Evolutionary conservation across 192 early-diverging fungal genomes (phyloP).

Genomic region (Irineochytrium annulatum): DNA sequence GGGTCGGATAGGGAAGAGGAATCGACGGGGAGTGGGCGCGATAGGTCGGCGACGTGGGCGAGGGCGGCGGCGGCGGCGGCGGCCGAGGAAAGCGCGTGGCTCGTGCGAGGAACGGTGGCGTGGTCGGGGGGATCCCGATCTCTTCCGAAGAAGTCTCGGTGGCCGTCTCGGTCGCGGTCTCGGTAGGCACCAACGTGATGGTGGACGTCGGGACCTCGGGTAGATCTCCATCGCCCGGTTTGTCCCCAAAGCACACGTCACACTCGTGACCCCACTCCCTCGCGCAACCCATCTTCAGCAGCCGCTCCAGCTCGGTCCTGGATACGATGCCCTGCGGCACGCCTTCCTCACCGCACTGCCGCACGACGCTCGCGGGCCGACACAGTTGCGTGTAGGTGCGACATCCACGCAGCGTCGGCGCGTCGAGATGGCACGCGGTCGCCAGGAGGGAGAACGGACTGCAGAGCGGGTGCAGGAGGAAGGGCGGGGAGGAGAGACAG

Average conservation of each 20-base stretch:
- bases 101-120: no score
- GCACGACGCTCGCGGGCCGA: conserved; percentile 10
- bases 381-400: conserved; percentile 10
- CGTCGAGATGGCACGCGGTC: not conserved
- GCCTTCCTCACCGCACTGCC: conserved; percentile 2
- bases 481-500: no score
- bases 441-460: not conserved
- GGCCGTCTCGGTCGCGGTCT: not conserved
- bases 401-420: conserved; percentile 3
- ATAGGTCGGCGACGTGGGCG: not conserved
- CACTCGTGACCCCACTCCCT: not conserved
- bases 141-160: not conserved
- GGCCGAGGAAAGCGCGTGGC: conserved; percentile 1
- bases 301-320: not conserved
- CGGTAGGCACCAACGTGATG: not conserved
- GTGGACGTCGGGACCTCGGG: not conserved
- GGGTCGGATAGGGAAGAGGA: not conserved
- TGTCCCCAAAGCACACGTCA: not conserved
- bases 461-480: not conserved
- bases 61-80: not conserved
- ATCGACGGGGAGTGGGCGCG: not conserved
- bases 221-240: not conserved
- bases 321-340: not conserved
- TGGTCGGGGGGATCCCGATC: not conserved
- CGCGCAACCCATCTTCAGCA: not conserved